These are phyloP conservation scores for Vicia faba DNA, from an alignment of 306 rosid genomes.

Conservation along the genomic window DNA sequence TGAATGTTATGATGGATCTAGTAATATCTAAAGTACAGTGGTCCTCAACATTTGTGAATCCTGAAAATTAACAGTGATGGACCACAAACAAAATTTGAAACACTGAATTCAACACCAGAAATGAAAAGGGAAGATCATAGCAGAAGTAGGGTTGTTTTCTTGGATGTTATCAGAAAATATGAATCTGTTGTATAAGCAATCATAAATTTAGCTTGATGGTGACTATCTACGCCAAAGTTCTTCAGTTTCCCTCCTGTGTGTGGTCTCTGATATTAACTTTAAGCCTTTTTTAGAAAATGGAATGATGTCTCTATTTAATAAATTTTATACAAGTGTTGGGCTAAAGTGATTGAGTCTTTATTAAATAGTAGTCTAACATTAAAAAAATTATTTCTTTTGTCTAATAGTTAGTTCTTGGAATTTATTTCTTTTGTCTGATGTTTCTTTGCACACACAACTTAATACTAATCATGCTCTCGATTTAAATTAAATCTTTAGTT, in stretches of 20 bases:
- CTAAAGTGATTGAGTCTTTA: no score
- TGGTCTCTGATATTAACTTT: no score
- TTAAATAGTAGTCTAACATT: no score
- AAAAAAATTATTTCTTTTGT: no score
- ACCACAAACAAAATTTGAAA: slow-evolving; percentile 10
- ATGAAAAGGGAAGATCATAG: slow-evolving; percentile 8
- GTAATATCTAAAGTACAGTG: background rate
- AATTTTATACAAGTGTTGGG: no score
- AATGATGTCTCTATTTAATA: no score
- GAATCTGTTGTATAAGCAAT: background rate
- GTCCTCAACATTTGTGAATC: slow-evolving; percentile 14
- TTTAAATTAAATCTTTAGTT: no score
- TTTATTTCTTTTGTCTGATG: no score
- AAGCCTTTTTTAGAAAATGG: no score
- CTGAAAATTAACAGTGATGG: slow-evolving; percentile 8
- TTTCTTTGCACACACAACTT: no score
- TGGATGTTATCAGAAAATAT: background rate
- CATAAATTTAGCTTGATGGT: background rate
- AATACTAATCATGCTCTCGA: no score
- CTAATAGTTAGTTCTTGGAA: no score
- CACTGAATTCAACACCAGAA: slow-evolving; percentile 3
- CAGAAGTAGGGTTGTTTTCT: background rate
- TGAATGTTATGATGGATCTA: background rate
- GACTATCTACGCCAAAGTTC: background rate
- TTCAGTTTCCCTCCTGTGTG: background rate